These are phyloP conservation scores for Thinopyrum elongatum DNA, from an alignment of 176 grass and related monocot species.

Conservation along the genomic window DNA sequence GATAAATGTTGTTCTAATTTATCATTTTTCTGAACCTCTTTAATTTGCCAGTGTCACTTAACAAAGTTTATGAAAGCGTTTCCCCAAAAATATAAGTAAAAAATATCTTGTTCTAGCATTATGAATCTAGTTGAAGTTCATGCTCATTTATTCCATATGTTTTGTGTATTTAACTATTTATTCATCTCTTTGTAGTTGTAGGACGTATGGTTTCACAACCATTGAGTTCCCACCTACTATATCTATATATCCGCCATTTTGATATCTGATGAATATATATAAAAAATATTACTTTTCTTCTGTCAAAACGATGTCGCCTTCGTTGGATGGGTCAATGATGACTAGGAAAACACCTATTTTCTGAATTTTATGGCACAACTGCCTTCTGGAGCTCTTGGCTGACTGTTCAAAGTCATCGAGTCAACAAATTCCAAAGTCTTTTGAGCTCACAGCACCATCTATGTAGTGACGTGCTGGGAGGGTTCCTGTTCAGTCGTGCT, in stretches of 20 bases:
- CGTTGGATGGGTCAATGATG: background rate
- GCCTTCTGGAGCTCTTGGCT: background rate
- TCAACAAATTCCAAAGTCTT: background rate
- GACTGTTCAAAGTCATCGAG: background rate
- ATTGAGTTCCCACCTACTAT: background rate
- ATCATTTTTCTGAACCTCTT: background rate
- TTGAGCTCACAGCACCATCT: background rate
- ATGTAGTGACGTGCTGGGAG: too few species aligned
- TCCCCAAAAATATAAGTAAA: background rate
- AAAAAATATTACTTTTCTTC: background rate
- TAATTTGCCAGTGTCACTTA: background rate
- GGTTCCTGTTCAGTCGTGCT: background rate
- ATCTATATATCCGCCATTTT: background rate
- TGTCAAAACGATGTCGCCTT: background rate
- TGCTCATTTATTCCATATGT: conserved; percentile 12
- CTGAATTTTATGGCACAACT: background rate
- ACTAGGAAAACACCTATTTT: background rate
- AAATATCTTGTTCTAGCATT: background rate
- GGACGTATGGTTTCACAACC: background rate
- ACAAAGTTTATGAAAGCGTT: background rate
- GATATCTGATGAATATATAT: background rate
- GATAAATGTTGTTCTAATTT: background rate
- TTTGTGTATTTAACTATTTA: conserved; percentile 1
- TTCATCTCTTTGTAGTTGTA: background rate
- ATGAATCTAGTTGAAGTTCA: background rate